Evolutionary conservation across 306 rosid species (phyloP), one percentile per base, ranked within the genome.

Genomic region (Urtica urens): DNA sequence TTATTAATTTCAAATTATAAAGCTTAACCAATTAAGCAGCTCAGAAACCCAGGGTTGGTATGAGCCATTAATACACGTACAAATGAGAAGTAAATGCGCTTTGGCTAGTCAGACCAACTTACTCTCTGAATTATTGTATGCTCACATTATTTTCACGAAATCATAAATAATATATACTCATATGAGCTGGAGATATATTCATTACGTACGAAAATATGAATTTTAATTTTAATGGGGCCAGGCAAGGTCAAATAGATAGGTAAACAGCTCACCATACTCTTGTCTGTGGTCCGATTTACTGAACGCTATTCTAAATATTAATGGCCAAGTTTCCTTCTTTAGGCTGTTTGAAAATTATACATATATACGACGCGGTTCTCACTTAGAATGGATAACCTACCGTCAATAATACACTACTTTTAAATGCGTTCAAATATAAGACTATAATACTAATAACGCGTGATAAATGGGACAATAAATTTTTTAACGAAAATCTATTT

Each of bases 231-330:
- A 48, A 48, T 48, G 53, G 22, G 53, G 49, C 23, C 25, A 1
- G 1, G 42, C 42, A 8, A 5, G 18, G 53, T 19, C 35, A 27
- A 27, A 9, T 14, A 23, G 14, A 46, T 34, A 46, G 34, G 34
- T 46, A 13, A 23, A 34, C 23, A 12, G 15, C 33, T 35, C 49
- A 20, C 21, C 23, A 5, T 9, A 24, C 51, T 15, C n/a, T n/a
- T n/a, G n/a, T n/a, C n/a, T 11, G 11, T 48, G 53, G 53, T 48
- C 53, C 53, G 13, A 6, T 48, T 48, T 14, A 48, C n/a, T 48
- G 7, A 11, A 21, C 10, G 37, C 14, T 26, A 23, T 23, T 6
- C 46, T 28, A 20, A 9, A 23, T 11, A 46, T 46, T 46, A 2
- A 46, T 13, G 30, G 14, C 37, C 53, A 48, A 26, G 35, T 27